Percentiles rank a stretch among this genome's conserved stretches.
Evolutionary conservation across 2,329 filamentous ascomycete species (phyloP).

Genomic region (Sporothrix brunneoviolacea): DNA sequence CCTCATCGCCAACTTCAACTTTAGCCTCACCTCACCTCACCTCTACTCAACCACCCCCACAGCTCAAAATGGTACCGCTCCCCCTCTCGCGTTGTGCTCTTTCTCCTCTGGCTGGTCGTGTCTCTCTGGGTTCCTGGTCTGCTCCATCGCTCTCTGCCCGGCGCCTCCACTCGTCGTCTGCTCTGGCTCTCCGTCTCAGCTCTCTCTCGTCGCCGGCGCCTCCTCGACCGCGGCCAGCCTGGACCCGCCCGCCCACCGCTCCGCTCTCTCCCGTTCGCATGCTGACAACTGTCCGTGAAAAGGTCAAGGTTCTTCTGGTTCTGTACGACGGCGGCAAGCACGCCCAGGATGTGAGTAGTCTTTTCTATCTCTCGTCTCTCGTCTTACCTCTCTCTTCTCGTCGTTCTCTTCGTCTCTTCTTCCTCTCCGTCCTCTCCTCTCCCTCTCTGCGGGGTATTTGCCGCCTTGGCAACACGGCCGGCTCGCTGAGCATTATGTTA

Average conservation of each 20-base stretch:
- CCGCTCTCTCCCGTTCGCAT: conserved; percentile 36
- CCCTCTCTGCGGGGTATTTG: neutral
- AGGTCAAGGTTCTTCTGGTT: conserved; percentile 94
- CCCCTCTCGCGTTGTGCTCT: neutral
- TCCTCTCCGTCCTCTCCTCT: too few species aligned
- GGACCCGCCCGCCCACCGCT: neutral
- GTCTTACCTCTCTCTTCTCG: neutral
- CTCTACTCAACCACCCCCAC: neutral
- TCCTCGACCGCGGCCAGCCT: neutral
- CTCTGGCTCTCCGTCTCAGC: neutral
- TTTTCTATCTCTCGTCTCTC: neutral
- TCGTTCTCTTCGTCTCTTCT: too few species aligned
- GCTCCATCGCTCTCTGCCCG: neutral
- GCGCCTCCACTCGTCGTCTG: conserved; percentile 4
- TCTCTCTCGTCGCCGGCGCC: neutral
- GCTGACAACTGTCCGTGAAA: conserved; percentile 43
- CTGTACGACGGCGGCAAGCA: conserved; percentile 89
- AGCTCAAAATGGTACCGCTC: conserved; percentile 15
- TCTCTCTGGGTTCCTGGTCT: neutral
- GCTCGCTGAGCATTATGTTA: too few species aligned
- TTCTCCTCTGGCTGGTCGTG: conserved; percentile 8
- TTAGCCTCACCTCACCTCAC: too few species aligned
- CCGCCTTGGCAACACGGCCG: too few species aligned
- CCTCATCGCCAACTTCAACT: neutral
- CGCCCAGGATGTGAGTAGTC: conserved; percentile 65